Evolutionary conservation across 1,284 basidiomycete species (phyloP).

Genomic region (Tilletia horrida): DNA sequence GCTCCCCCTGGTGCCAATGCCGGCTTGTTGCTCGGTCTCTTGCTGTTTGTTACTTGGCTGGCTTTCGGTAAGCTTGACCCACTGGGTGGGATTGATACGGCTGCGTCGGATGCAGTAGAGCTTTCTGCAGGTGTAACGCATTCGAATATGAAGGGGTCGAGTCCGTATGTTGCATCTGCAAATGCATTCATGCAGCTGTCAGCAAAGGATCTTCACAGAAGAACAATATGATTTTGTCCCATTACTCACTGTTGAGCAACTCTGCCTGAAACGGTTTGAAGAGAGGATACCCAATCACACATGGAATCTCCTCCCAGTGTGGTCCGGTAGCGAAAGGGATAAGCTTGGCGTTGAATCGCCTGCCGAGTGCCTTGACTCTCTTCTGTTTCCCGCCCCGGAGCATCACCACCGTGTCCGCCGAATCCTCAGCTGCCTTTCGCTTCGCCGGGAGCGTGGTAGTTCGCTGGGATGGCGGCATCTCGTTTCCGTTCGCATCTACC

Average conservation of each 20-base stretch:
- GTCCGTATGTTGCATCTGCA: slow-evolving; percentile 36
- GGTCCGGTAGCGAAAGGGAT: slow-evolving; percentile 50
- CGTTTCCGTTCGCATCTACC: slow-evolving; percentile 31
- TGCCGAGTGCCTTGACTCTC: slow-evolving; percentile 46
- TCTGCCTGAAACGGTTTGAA: slow-evolving; percentile 47
- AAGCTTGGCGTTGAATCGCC: slow-evolving; percentile 48
- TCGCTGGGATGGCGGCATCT: slow-evolving; percentile 18
- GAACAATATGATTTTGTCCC: too few species aligned
- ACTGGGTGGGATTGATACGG: background rate
- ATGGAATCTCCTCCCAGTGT: slow-evolving; percentile 44
- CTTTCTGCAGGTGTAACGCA: slow-evolving; percentile 14
- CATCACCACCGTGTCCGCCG: slow-evolving; percentile 13
- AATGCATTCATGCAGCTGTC: background rate
- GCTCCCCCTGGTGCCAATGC: too few species aligned
- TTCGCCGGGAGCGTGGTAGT: slow-evolving; percentile 19
- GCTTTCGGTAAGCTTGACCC: too few species aligned
- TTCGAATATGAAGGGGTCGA: slow-evolving; percentile 48
- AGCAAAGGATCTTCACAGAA: background rate
- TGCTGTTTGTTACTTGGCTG: too few species aligned
- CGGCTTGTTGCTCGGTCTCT: too few species aligned
- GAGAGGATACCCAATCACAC: slow-evolving; percentile 35
- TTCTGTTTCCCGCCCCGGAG: slow-evolving; percentile 36
- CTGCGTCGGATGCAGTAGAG: slow-evolving; percentile 18
- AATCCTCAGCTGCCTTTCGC: slow-evolving; percentile 21
- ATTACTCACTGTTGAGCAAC: slow-evolving; percentile 38